Conservation (phyloP, 805 yeast species). For the Candida awuae region DNA sequence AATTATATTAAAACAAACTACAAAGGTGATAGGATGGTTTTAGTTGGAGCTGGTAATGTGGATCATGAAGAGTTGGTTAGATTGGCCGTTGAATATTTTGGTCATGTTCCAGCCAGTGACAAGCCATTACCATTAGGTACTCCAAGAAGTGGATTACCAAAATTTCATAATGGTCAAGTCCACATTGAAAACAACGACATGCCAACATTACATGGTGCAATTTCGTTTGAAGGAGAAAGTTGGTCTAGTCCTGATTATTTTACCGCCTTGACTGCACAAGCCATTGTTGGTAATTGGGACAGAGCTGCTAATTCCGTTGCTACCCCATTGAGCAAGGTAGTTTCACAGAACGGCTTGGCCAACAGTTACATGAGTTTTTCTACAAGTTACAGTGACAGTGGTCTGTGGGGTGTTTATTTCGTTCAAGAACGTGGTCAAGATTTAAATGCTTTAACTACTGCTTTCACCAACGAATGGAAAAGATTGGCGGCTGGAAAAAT, state of each 20-base stretch:
- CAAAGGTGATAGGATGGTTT: constrained; percentile 94
- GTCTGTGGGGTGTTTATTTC: constrained; percentile 93
- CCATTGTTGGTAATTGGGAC: constrained; percentile 96
- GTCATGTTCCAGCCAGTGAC: constrained; percentile 49
- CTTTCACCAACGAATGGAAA: constrained; percentile 80
- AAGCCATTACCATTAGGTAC: constrained; percentile 65
- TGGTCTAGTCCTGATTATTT: constrained; percentile 96
- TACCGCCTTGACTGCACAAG: constrained; percentile 92
- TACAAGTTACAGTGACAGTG: constrained; percentile 95
- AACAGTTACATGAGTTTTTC: constrained; percentile 95
- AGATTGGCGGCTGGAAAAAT: constrained; percentile 73
- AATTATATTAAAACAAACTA: constrained; percentile 79
- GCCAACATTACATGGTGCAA: constrained; percentile 85
- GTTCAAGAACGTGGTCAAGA: constrained; percentile 71
- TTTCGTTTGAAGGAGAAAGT: constrained; percentile 96
- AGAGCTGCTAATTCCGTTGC: constrained; percentile 76
- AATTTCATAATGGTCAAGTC: constrained; percentile 79
- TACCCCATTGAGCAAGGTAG: constrained; percentile 63
- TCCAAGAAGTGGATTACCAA: constrained; percentile 64
- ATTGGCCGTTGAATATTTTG: constrained; percentile 70
- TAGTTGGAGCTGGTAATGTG: constrained; percentile 95
- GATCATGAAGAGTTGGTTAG: constrained; percentile 76
- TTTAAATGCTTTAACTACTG: constrained; percentile 60
- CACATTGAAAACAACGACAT: constrained; percentile 73
- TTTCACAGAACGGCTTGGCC: constrained; percentile 61